phyloP scores from a whole-genome alignment of 164 flowering plant genomes.

The Liquidambar formosana region DNA sequence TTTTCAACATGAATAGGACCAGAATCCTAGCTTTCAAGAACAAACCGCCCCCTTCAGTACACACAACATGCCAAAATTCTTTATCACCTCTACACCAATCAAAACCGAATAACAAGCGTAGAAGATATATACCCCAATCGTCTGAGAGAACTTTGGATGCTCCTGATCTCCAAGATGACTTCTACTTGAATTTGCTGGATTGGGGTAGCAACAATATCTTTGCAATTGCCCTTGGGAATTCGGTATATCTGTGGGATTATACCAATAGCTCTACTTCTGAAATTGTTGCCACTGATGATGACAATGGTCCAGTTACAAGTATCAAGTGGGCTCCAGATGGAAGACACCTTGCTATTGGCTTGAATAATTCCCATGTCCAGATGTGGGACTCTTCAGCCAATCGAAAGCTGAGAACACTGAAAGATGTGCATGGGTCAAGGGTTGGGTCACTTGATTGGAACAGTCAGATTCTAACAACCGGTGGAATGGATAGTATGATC shows the following conservation, averaged over 20 bases:
- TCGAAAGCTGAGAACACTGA: slow-evolving; percentile 20
- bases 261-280: slow-evolving; percentile 20
- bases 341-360: slow-evolving; percentile 17
- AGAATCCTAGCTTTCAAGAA: slow-evolving; percentile 30
- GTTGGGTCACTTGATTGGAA: slow-evolving; percentile 27
- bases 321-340: slow-evolving; percentile 26
- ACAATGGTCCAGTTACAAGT: slow-evolving; percentile 22
- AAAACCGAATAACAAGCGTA: slow-evolving; percentile 12
- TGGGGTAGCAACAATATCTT: slow-evolving; percentile 24
- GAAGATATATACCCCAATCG: slow-evolving; percentile 21
- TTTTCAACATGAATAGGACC: slow-evolving; percentile 26
- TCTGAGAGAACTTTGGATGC: slow-evolving; percentile 27
- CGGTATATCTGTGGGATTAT: slow-evolving; percentile 21
- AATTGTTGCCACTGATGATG: slow-evolving; percentile 18
- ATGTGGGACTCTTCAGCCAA: slow-evolving; percentile 18
- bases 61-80: slow-evolving; percentile 8
- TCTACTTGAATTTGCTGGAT: slow-evolving; percentile 25
- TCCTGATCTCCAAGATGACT: slow-evolving; percentile 21
- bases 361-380: slow-evolving; percentile 23
- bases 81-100: slow-evolving; percentile 1
- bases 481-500: slow-evolving; percentile 23
- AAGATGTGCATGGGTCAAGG: slow-evolving; percentile 18
- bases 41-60: slow-evolving; percentile 27
- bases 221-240: slow-evolving; percentile 18
- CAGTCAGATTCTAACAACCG: slow-evolving; percentile 24